phyloP scores from a whole-genome alignment of 1,139 yeast genomes.

The Arxiozyma telluris region DNA sequence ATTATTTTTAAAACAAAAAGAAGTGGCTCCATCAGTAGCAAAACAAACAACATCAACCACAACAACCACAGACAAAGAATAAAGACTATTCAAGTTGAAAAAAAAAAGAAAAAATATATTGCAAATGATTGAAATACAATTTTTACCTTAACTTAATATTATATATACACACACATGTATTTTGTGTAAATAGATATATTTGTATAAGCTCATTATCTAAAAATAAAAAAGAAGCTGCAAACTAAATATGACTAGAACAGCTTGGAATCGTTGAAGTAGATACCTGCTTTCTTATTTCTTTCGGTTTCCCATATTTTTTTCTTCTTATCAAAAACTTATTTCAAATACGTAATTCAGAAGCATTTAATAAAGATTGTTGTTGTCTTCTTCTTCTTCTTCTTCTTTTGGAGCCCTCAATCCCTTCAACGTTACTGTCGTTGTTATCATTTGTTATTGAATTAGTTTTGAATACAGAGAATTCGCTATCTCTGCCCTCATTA shows the following conservation, averaged over 20 bases:
- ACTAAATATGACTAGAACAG: background rate
- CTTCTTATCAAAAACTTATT: background rate
- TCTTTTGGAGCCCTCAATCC: slow-evolving; percentile 8
- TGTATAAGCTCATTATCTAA: background rate
- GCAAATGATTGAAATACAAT: background rate
- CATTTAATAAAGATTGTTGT: background rate
- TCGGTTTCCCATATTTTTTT: too few relatives aligned
- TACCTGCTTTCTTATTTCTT: too few relatives aligned
- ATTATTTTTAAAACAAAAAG: slow-evolving; percentile 7
- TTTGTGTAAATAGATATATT: background rate
- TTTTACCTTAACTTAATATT: background rate
- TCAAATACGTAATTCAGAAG: slow-evolving; percentile 1
- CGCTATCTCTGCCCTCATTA: slow-evolving; percentile 60
- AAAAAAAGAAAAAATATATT: too few relatives aligned
- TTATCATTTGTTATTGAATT: background rate
- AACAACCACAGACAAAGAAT: background rate
- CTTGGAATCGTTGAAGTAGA: background rate
- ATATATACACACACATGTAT: background rate
- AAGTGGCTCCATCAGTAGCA: background rate
- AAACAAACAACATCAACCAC: background rate
- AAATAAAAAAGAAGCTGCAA: background rate
- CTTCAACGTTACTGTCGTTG: background rate
- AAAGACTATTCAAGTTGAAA: background rate
- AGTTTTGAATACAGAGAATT: slow-evolving; percentile 30
- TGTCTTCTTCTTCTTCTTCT: background rate